These are phyloP conservation scores for Monosporascus cannonballus DNA, from an alignment of 2,329 filamentous ascomycete species.

Conservation along the genomic window DNA sequence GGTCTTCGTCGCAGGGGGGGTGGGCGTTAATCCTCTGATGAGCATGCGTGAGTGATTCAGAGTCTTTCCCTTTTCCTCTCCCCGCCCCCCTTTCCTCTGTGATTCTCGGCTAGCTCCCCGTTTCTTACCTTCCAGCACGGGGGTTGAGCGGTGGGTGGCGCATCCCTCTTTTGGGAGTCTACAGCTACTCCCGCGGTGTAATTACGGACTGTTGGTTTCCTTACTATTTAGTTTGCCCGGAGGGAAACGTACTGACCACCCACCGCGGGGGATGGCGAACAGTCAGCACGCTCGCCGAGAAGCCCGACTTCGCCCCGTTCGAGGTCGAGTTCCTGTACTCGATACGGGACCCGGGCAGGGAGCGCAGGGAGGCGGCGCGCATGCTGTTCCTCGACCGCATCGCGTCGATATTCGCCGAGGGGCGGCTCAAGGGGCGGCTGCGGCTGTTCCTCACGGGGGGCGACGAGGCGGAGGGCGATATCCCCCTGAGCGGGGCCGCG, in stretches of 20 bases:
- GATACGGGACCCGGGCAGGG: conserved; percentile 29
- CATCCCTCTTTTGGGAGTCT: background rate
- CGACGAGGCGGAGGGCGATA: conserved; percentile 1
- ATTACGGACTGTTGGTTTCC: too few relatives aligned
- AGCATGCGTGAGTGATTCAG: conserved; percentile 46
- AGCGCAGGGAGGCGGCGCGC: conserved; percentile 15
- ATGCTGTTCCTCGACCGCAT: conserved; percentile 50
- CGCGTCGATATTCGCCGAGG: conserved; percentile 31
- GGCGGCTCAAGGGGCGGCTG: conserved; percentile 33
- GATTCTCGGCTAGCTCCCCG: too few relatives aligned
- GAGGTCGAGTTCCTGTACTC: conserved; percentile 61
- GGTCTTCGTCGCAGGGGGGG: conserved; percentile 73
- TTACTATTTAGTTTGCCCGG: too few relatives aligned
- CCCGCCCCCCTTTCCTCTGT: background rate
- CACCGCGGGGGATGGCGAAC: background rate
- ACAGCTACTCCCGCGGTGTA: background rate
- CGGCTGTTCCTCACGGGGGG: conserved; percentile 41
- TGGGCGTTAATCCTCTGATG: conserved; percentile 76
- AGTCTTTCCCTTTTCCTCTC: background rate
- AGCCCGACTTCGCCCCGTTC: conserved; percentile 15
- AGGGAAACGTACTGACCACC: too few relatives aligned
- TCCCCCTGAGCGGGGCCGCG: conserved; percentile 6
- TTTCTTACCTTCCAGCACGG: too few relatives aligned
- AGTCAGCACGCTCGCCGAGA: conserved; percentile 50
- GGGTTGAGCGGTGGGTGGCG: background rate